phyloP scores from a whole-genome alignment of 495 filamentous ascomycete genomes.

The Bathelium albidoporum region DNA sequence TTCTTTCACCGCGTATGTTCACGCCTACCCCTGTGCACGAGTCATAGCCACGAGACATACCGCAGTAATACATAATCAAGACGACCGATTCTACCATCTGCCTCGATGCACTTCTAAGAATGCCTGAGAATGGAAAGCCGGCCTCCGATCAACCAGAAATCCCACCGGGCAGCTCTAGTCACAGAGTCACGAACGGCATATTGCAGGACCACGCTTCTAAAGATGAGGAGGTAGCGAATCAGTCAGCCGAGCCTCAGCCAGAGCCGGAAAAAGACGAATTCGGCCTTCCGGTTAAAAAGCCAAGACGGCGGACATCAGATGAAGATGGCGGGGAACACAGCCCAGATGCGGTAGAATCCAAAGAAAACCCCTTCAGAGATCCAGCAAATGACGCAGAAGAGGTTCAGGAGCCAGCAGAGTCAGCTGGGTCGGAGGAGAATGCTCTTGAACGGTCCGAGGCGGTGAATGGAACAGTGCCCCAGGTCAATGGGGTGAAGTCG shows the following conservation, averaged over 20 bases:
- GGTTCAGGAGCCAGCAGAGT: not conserved
- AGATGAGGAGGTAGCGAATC: not conserved
- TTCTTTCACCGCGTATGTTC: not conserved
- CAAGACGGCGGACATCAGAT: constrained; percentile 1
- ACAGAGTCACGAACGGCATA: not conserved
- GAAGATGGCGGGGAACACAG: constrained; percentile 6
- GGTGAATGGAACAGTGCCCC: not conserved
- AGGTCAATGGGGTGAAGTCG: not conserved
- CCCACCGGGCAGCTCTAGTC: too few species aligned
- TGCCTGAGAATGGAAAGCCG: not conserved
- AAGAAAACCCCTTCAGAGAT: not conserved
- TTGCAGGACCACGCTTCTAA: not conserved
- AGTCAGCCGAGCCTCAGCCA: not conserved
- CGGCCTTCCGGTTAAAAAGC: constrained; percentile 15
- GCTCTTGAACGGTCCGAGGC: not conserved
- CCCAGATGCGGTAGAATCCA: not conserved
- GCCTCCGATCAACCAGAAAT: not conserved
- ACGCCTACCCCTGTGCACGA: not conserved
- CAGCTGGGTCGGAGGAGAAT: not conserved
- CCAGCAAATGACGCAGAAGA: not conserved
- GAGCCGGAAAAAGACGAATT: constrained; percentile 25
- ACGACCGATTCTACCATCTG: not conserved
- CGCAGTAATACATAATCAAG: not conserved
- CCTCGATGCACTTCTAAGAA: not conserved
- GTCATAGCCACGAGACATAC: too few species aligned